These are phyloP conservation scores for Neophaeococcomyces aloes DNA, from an alignment of 2,329 filamentous ascomycete species.

Conservation along the genomic window DNA sequence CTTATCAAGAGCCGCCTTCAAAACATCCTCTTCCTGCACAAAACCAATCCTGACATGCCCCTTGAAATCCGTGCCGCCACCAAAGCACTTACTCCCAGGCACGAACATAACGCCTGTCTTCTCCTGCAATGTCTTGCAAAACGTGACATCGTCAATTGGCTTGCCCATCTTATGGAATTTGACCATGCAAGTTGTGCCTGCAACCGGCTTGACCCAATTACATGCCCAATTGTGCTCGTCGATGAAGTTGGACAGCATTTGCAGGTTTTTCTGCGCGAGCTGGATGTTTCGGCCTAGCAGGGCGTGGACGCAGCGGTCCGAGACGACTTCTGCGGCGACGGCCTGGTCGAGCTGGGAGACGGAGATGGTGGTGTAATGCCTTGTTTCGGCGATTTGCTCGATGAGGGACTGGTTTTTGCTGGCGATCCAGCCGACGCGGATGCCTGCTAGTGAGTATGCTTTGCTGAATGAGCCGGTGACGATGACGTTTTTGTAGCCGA, in stretches of 20 bases:
- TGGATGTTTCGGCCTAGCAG: slow-evolving; percentile 54
- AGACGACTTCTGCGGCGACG: slow-evolving; percentile 65
- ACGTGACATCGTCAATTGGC: slow-evolving; percentile 58
- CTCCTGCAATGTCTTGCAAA: slow-evolving; percentile 58
- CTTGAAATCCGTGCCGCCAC: slow-evolving; percentile 25
- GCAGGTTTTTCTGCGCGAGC: slow-evolving; percentile 58
- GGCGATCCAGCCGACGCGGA: slow-evolving; percentile 74
- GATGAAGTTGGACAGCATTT: slow-evolving; percentile 53
- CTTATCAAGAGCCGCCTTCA: slow-evolving; percentile 10
- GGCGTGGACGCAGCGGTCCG: slow-evolving; percentile 50
- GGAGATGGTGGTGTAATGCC: slow-evolving; percentile 80
- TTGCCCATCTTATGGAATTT: slow-evolving; percentile 50
- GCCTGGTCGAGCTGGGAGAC: slow-evolving; percentile 72
- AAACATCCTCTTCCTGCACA: slow-evolving; percentile 9
- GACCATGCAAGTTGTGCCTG: slow-evolving; percentile 70
- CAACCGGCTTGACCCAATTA: slow-evolving; percentile 62
- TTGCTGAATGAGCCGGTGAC: slow-evolving; percentile 78
- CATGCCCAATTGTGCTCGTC: slow-evolving; percentile 49
- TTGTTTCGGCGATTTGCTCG: slow-evolving; percentile 50
- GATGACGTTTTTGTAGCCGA: slow-evolving; percentile 57
- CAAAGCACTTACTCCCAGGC: slow-evolving; percentile 66
- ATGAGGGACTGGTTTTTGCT: slow-evolving; percentile 54
- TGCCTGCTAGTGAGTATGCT: slow-evolving; percentile 70
- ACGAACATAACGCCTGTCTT: slow-evolving; percentile 64
- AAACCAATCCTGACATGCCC: slow-evolving; percentile 18